Base-by-base conservation (phyloP, 345 rosid genomes). In the Barbarea vulgaris region DNA sequence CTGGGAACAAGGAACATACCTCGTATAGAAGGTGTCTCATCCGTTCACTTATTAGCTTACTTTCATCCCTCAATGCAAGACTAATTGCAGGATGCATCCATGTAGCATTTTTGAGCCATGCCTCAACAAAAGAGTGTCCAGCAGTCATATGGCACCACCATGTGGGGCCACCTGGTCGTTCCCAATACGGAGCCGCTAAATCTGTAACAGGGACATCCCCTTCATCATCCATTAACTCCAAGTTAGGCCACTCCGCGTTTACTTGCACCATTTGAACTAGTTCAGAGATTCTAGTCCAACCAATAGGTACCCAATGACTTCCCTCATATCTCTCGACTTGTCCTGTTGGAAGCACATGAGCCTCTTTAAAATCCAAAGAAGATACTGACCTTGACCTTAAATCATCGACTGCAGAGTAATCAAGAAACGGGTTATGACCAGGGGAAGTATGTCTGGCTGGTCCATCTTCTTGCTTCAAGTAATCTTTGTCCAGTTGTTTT, bases 31-130 rank as follows among this genome's bases (percentile, higher is more conserved):
- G 93, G 75, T 95, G 91, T 65, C 88, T 92, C 97, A 95, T 95
- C 79, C 89, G 84, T 75, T 95, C 99, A 39, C 97, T 95, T 21
- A 92, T 95, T 46, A 95, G 90, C 51, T 82, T 84, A 73, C 91
- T 81, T 81, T 95, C 99, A 64, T 92, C 86, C 76, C 97, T 85
- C 88, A 92, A 78, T 17, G 99, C 96, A 61, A 95, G 76, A 77
- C 97, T 87, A 75, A 92, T 84, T 1, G 99, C 97, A 71, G 97
- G 97, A 87, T 95, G 99, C 74, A 95, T 77, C 99, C 97, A 95
- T n/a, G 86, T 88, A 75, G 97, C 93, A 76, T 55, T 80, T 30
- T 27, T 85, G 41, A 92, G 93, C 97, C 97, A 90, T 47, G 86
- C 55, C 63, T 84, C 84, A 17, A 89, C 88, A 47, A 68, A 69